Conservation (phyloP, 768 basidiomycete species). For the Tephrocybe sp. region DNA sequence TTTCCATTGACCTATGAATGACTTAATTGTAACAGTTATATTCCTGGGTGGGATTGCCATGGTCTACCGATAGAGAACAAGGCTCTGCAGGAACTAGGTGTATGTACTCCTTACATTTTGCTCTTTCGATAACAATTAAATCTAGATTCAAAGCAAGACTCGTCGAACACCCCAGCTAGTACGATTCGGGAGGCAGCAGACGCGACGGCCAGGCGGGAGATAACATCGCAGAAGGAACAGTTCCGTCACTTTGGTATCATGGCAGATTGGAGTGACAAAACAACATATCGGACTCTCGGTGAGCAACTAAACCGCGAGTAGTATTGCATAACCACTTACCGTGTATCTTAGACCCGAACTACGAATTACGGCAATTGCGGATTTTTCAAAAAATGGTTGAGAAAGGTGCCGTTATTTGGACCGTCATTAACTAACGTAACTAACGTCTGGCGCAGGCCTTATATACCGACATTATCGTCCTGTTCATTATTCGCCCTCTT, state of each 20-base stretch:
- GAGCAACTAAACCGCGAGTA: constrained; percentile 4
- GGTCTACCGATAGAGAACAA: constrained; percentile 97
- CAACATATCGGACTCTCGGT: constrained; percentile 89
- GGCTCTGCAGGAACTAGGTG: constrained; percentile 73
- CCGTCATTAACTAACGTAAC: background rate
- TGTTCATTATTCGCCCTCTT: constrained; percentile 94
- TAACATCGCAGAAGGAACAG: constrained; percentile 73
- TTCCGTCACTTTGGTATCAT: constrained; percentile 84
- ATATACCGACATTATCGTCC: constrained; percentile 88
- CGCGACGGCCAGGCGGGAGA: constrained; percentile 68
- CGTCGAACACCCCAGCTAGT: constrained; percentile 50
- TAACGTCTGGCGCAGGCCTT: constrained; percentile 49
- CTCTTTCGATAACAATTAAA: background rate
- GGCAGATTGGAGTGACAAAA: constrained; percentile 78
- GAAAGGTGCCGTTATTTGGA: constrained; percentile 46
- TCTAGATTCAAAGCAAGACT: constrained; percentile 43
- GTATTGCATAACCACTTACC: background rate
- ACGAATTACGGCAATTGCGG: constrained; percentile 83
- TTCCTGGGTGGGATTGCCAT: constrained; percentile 98
- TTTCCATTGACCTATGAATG: background rate
- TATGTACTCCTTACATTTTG: constrained; percentile 27
- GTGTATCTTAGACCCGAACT: constrained; percentile 65
- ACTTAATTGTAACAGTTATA: constrained; percentile 53
- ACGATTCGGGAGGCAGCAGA: constrained; percentile 70
- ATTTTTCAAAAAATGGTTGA: constrained; percentile 89